These are phyloP conservation scores for Penicillium nordicum DNA, from an alignment of 2,329 filamentous ascomycete genomes.

Conservation along the genomic window DNA sequence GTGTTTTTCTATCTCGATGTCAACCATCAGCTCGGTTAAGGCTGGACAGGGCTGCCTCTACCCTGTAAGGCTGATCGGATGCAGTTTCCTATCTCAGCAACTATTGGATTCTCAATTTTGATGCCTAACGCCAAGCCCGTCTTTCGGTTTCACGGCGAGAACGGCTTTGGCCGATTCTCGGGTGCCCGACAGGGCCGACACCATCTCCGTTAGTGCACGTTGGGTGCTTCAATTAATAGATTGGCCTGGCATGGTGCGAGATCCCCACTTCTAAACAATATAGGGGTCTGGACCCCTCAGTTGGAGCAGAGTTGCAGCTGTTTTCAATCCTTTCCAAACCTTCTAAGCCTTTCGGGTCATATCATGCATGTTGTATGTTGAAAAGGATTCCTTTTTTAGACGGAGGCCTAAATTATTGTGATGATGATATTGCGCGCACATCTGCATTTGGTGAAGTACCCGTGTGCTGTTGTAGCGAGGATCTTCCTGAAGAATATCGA, in stretches of 20 bases:
- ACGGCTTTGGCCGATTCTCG: not conserved
- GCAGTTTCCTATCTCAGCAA: not conserved
- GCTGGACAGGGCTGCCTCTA: not conserved
- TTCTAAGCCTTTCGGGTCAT: not conserved
- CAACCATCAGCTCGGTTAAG: not conserved
- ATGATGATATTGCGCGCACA: not conserved
- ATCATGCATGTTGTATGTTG: not conserved
- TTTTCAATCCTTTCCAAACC: not conserved
- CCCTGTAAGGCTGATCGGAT: not conserved
- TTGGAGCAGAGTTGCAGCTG: not conserved
- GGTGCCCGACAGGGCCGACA: not conserved
- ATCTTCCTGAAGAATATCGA: not conserved
- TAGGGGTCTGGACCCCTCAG: not conserved
- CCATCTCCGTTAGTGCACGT: not conserved
- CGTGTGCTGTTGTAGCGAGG: not conserved
- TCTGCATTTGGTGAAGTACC: not conserved
- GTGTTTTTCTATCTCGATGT: not conserved
- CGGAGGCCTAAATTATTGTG: too few relatives aligned
- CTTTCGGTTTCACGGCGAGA: not conserved
- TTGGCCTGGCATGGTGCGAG: not conserved
- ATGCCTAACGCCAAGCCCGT: constrained; percentile 4
- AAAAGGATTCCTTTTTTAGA: not conserved
- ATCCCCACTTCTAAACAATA: not conserved
- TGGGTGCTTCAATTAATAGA: not conserved
- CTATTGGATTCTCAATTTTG: not conserved